Conservation (phyloP, 2,329 filamentous ascomycete genomes). For the Penicillium thymicola region DNA sequence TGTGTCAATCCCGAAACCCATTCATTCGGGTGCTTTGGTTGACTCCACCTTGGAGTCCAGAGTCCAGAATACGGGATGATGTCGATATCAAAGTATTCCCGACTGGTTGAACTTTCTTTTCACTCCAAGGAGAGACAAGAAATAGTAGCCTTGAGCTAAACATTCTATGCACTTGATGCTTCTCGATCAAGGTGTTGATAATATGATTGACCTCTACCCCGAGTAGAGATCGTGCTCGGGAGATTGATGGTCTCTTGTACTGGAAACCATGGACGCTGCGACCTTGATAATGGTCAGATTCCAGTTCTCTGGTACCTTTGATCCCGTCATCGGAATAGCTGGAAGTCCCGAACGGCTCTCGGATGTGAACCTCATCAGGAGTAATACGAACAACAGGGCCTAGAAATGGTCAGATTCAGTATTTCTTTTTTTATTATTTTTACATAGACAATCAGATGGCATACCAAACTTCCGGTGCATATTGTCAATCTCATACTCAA, state of each 20-base stretch:
- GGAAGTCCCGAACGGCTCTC: constrained; percentile 12
- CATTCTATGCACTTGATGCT: constrained; percentile 12
- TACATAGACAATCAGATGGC: not conserved
- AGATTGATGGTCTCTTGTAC: constrained; percentile 15
- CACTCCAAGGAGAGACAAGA: not conserved
- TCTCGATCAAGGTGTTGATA: constrained; percentile 13
- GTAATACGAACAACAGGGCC: constrained; percentile 24
- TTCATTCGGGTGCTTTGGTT: not conserved
- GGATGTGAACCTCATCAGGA: constrained; percentile 22
- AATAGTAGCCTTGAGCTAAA: constrained; percentile 5
- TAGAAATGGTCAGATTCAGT: constrained; percentile 1
- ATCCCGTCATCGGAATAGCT: constrained; percentile 16
- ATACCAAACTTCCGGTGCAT: constrained; percentile 22
- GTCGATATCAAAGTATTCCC: not conserved
- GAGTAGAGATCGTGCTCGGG: constrained; percentile 14
- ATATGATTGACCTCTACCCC: constrained; percentile 17
- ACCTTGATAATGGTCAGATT: not conserved
- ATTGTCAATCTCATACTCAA: constrained; percentile 18
- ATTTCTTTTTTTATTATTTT: not conserved
- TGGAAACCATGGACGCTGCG: constrained; percentile 5
- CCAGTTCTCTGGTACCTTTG: constrained; percentile 12
- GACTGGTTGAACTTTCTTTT: not conserved
- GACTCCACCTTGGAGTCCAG: not conserved
- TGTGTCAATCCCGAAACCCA: not conserved
- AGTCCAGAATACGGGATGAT: not conserved